Evolutionary conservation across 192 early-diverging fungal genomes (phyloP).

Genomic region (Phlyctochytrium planicorne): DNA sequence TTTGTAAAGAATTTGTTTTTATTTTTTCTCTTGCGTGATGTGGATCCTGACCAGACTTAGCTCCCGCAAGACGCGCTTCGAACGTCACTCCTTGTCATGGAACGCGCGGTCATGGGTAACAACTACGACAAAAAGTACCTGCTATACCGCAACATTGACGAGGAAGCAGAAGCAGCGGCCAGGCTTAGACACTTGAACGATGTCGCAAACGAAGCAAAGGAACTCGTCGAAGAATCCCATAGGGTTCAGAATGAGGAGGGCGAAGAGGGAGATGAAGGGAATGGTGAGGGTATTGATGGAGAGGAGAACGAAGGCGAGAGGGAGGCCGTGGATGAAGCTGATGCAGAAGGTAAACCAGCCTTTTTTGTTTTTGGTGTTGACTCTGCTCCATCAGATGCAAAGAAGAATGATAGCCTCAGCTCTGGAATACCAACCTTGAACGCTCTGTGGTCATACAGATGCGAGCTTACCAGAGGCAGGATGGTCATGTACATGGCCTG

Average conservation of each 20-base stretch:
- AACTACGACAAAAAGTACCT: slow-evolving; percentile 52
- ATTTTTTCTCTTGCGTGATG: too few species aligned
- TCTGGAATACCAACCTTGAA: slow-evolving; percentile 46
- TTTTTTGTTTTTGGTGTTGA: background rate
- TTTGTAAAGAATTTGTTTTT: background rate
- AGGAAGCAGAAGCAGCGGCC: slow-evolving; percentile 24
- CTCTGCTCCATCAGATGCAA: background rate
- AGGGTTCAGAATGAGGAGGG: background rate
- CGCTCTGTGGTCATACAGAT: slow-evolving; percentile 54
- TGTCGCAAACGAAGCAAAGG: background rate
- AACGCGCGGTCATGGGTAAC: slow-evolving; percentile 57
- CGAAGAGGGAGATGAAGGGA: slow-evolving; percentile 5
- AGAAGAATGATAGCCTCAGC: slow-evolving; percentile 13
- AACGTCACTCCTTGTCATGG: slow-evolving; percentile 45
- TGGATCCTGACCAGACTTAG: too few species aligned
- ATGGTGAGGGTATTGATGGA: background rate
- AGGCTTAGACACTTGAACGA: background rate
- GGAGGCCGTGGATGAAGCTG: slow-evolving; percentile 5
- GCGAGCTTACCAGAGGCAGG: slow-evolving; percentile 55
- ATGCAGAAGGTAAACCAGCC: slow-evolving; percentile 2
- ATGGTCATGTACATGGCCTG: slow-evolving; percentile 50
- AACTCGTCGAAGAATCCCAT: background rate
- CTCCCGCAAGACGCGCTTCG: slow-evolving; percentile 45
- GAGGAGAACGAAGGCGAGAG: background rate
- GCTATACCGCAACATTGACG: slow-evolving; percentile 46